A percentile compares a stretch with the other conserved stretches of the same genome.
These are phyloP conservation scores for Paecilomyces sp. DNA, from an alignment of 2,329 filamentous ascomycete species.

Conservation along the genomic window DNA sequence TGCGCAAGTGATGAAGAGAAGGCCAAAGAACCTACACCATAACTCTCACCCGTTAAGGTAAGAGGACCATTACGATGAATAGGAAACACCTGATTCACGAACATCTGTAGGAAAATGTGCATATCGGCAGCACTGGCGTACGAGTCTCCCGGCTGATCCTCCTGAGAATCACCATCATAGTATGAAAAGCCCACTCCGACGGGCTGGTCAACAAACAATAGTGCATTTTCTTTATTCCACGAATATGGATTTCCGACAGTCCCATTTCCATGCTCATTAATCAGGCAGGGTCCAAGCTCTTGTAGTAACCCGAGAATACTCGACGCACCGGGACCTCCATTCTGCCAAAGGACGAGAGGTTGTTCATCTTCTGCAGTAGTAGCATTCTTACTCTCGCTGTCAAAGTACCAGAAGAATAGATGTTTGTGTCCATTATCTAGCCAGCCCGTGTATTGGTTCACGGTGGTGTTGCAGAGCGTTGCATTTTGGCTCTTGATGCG, in stretches of 20 bases:
- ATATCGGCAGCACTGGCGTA: conserved; percentile 39
- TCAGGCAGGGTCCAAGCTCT: conserved; percentile 30
- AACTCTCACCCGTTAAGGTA: conserved; percentile 42
- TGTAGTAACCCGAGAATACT: conserved; percentile 29
- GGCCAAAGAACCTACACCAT: conserved; percentile 26
- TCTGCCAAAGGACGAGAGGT: conserved; percentile 35
- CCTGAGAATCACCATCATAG: conserved; percentile 9
- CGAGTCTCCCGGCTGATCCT: conserved; percentile 25
- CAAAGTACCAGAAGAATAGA: conserved; percentile 42
- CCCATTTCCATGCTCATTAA: conserved; percentile 31
- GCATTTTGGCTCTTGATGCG: neutral
- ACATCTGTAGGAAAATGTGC: conserved; percentile 42
- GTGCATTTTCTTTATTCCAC: conserved; percentile 11
- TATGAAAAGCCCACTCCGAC: conserved; percentile 34
- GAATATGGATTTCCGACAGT: conserved; percentile 17
- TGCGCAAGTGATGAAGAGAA: neutral
- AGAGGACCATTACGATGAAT: conserved; percentile 32
- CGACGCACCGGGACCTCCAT: conserved; percentile 30
- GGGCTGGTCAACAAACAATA: conserved; percentile 32
- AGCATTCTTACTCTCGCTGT: conserved; percentile 20
- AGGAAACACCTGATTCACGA: conserved; percentile 39
- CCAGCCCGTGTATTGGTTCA: conserved; percentile 2
- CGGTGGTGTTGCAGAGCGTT: neutral
- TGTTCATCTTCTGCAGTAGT: conserved; percentile 23
- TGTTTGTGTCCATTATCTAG: conserved; percentile 27